Evolutionary conservation across 257 asterid genomes (phyloP).

Genomic region (Cruciata laevipes): DNA sequence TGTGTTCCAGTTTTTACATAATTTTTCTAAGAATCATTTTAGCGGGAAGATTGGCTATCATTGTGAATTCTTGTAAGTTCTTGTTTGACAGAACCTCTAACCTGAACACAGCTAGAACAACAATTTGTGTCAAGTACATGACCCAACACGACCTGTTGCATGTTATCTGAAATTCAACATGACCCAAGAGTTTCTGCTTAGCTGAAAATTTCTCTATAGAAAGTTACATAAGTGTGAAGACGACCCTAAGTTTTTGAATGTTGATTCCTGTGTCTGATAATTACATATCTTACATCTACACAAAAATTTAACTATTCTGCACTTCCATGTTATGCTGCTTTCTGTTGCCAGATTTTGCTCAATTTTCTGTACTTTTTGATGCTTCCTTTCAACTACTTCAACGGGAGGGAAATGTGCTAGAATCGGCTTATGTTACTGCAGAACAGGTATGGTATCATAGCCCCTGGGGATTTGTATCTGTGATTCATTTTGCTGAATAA

Average conservation of each 20-base stretch:
- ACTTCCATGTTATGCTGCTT: not conserved
- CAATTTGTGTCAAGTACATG: too few relatives aligned
- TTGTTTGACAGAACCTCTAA: too few relatives aligned
- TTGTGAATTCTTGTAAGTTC: too few relatives aligned
- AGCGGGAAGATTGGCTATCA: too few relatives aligned
- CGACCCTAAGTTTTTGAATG: not conserved
- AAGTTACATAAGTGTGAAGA: too few relatives aligned
- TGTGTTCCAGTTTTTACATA: too few relatives aligned
- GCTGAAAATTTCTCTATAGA: not conserved
- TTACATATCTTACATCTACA: not conserved
- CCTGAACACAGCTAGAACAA: too few relatives aligned
- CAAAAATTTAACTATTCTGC: not conserved
- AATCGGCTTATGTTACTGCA: conserved; percentile 29
- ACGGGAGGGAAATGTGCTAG: conserved; percentile 58
- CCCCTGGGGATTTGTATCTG: not conserved
- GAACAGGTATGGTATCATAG: conserved; percentile 37
- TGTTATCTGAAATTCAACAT: not conserved
- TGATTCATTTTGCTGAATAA: not conserved
- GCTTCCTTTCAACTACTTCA: conserved; percentile 52
- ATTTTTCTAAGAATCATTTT: too few relatives aligned
- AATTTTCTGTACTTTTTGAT: conserved; percentile 34
- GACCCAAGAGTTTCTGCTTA: not conserved
- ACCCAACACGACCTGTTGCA: too few relatives aligned
- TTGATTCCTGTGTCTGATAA: not conserved
- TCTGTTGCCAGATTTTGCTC: conserved; percentile 37